Evolutionary conservation across 2,329 filamentous ascomycete genomes (phyloP).

Genomic region (Lachnellula hyalina): DNA sequence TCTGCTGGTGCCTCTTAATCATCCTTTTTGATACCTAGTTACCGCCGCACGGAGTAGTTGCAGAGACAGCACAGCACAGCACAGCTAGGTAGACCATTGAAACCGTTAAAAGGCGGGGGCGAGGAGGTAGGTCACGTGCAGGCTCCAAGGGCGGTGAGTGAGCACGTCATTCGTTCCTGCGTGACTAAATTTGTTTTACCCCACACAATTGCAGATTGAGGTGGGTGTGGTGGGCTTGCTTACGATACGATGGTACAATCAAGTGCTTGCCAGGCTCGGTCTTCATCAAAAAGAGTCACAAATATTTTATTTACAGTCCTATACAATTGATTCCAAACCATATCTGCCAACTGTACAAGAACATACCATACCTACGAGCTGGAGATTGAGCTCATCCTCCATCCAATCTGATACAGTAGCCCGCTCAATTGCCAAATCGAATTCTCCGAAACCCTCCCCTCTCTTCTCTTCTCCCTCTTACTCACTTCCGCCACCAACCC

Average conservation of each 20-base stretch:
- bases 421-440: neutral
- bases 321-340: too few relatives aligned
- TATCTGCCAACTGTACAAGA: neutral
- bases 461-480: neutral
- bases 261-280: too few relatives aligned
- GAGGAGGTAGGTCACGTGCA: too few relatives aligned
- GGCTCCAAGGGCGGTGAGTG: neutral
- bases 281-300: too few relatives aligned
- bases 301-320: too few relatives aligned
- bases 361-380: neutral
- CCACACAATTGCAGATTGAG: neutral
- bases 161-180: neutral
- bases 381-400: conserved; percentile 16
- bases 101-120: too few relatives aligned
- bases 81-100: too few relatives aligned
- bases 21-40: too few relatives aligned
- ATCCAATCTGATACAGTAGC: neutral
- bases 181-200: neutral
- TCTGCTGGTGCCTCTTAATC: too few relatives aligned
- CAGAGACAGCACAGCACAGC: too few relatives aligned
- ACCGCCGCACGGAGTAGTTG: too few relatives aligned
- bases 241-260: too few relatives aligned
- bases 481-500: neutral
- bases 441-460: neutral
- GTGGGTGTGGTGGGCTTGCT: neutral